Base-by-base conservation (phyloP, 2,329 filamentous ascomycete species). In the Cladosporium phlei region DNA sequence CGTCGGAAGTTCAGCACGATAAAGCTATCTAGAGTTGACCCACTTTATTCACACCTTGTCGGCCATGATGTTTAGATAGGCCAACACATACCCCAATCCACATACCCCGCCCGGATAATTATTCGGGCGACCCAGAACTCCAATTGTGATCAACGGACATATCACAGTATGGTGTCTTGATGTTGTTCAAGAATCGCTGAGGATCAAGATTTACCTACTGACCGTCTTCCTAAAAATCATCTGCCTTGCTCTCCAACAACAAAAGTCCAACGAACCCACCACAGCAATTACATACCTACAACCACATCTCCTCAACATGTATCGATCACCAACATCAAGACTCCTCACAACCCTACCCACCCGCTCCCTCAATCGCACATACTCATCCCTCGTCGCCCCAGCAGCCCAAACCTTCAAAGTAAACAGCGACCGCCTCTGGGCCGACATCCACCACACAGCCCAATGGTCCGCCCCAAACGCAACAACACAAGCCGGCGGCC, bases 381-480 rank as follows among this genome's bases (percentile, higher is more conserved):
- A 40, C 27, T 40, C 38, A 32, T 19, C 16, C 19, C 14, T 19
- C 10, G 27, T 7, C 27, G 25, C 20, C 4, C 25, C 25, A 4
- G 27, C 12, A 14, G 25, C 25, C 21, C 17, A 14, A 17, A 14
- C 38, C 2, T 40, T 52, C 20, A 51, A 28, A 17, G 40, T 52
- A 27, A 52, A 54, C 28, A 29, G 42, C 22, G 50, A 54, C 1
- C 28, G 52, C 20, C 21, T 54, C 19, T 54, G 53, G 52, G 29
- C 45, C 17, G 44, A 50, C 25, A 51, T 55, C 14, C 51, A 55
- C 28, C 17, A 50, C 9, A 53, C 52, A 9, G 53, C 53, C 7
- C 46, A 53, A 50, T 55, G 49, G 51, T 53, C 51, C 20, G 51
- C 47, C 17, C 53, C 51, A 4, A 53, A 52, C 21, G 35, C 46